Percentiles rank a stretch among this genome's conserved stretches.
Conservation (phyloP, 352 stramenopile genomes). For the Phytophthora sp. region DNA sequence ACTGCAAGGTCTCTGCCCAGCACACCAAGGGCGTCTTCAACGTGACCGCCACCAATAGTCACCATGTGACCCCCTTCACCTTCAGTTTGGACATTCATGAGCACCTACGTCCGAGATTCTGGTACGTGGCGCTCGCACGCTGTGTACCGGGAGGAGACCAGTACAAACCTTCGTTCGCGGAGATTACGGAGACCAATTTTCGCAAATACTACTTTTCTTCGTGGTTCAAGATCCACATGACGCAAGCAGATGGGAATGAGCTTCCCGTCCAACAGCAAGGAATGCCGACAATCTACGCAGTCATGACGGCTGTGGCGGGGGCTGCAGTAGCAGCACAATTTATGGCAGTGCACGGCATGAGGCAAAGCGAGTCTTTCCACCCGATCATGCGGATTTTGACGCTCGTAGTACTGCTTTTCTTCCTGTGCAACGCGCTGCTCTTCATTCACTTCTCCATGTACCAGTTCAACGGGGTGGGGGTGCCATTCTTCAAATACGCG, state of each 20-base stretch:
- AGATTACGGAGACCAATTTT: slow-evolving; percentile 77
- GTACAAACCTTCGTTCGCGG: slow-evolving; percentile 64
- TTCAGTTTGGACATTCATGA: slow-evolving; percentile 73
- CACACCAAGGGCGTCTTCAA: slow-evolving; percentile 80
- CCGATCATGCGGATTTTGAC: slow-evolving; percentile 80
- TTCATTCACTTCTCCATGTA: slow-evolving; percentile 68
- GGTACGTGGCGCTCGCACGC: slow-evolving; percentile 73
- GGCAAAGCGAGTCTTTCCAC: slow-evolving; percentile 75
- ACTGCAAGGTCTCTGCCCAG: slow-evolving; percentile 70
- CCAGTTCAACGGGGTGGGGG: slow-evolving; percentile 68
- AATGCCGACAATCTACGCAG: slow-evolving; percentile 55
- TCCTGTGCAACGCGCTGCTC: slow-evolving; percentile 61
- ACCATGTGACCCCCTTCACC: slow-evolving; percentile 55
- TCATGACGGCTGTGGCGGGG: slow-evolving; percentile 55
- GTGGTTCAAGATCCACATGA: slow-evolving; percentile 85
- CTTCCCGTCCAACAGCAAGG: slow-evolving; percentile 73
- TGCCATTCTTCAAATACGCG: slow-evolving; percentile 71
- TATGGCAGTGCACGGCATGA: slow-evolving; percentile 51
- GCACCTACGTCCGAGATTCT: slow-evolving; percentile 72
- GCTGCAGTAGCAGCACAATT: slow-evolving; percentile 45
- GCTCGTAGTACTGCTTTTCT: slow-evolving; percentile 67
- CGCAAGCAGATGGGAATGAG: slow-evolving; percentile 63
- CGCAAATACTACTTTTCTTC: slow-evolving; percentile 81
- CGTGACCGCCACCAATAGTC: slow-evolving; percentile 49
- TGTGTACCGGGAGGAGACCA: slow-evolving; percentile 70